These are phyloP conservation scores for Rhynchospora tenuis DNA, from an alignment of 176 grass and related monocot genomes.

Conservation along the genomic window DNA sequence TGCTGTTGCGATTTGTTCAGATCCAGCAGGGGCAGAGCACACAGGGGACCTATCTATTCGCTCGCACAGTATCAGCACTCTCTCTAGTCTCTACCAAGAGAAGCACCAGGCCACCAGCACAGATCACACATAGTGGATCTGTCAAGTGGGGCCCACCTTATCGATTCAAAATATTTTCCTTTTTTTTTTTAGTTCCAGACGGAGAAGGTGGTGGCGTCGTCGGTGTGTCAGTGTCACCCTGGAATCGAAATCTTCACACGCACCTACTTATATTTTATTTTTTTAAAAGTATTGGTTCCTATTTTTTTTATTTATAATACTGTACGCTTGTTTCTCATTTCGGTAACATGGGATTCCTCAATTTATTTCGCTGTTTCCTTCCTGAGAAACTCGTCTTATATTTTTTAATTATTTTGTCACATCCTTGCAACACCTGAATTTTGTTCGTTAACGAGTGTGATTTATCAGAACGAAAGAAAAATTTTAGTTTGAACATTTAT, in stretches of 20 bases:
- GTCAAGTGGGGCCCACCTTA: neutral
- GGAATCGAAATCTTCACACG: too few species aligned
- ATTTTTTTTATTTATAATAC: neutral
- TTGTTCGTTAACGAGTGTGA: neutral
- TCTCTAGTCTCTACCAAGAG: neutral
- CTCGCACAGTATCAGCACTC: neutral
- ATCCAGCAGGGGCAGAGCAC: neutral
- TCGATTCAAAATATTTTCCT: neutral
- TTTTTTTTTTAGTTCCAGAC: neutral
- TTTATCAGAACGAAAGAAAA: neutral
- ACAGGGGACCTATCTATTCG: neutral
- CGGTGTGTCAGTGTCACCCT: neutral
- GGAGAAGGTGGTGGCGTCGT: neutral
- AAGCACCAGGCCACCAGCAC: neutral
- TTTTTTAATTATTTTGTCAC: neutral
- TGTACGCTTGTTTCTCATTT: neutral
- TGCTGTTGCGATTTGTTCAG: neutral
- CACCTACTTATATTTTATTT: neutral
- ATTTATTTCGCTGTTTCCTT: neutral
- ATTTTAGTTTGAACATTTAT: neutral
- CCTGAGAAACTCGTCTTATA: neutral
- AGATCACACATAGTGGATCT: neutral
- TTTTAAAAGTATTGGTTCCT: neutral
- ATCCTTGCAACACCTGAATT: neutral
- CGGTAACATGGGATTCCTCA: neutral